Conservation (phyloP, 2,329 filamentous ascomycete species). For the Pseudopyricularia javanii region DNA sequence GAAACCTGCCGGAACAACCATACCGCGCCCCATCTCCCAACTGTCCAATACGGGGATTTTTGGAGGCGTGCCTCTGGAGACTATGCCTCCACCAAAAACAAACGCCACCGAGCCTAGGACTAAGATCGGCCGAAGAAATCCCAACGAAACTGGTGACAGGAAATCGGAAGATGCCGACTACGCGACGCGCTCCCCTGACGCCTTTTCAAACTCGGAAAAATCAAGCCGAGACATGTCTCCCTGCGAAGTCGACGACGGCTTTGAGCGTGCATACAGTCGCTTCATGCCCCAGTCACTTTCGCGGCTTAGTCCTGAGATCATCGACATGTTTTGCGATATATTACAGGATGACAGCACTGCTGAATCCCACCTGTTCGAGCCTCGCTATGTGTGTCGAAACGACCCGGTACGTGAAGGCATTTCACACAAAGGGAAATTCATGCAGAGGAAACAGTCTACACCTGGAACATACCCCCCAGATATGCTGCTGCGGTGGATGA, state of each 20-base stretch:
- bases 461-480: background rate
- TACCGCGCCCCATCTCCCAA: conserved; percentile 20
- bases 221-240: conserved; percentile 10
- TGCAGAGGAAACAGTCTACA: background rate
- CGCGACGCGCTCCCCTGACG: conserved; percentile 6
- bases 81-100: conserved; percentile 17
- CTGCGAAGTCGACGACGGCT: conserved; percentile 6
- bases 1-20: conserved; percentile 10
- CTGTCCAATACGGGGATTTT: conserved; percentile 18
- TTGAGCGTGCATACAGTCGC: conserved; percentile 16
- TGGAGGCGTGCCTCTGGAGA: conserved; percentile 18
- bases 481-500: conserved; percentile 29
- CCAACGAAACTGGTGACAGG: conserved; percentile 7
- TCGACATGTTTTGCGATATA: conserved; percentile 49
- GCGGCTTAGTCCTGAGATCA: conserved; percentile 37
- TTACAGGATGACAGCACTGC: conserved; percentile 42
- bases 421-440: background rate
- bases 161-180: conserved; percentile 11
- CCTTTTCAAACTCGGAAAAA: conserved; percentile 9
- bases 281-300: conserved; percentile 45
- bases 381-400: conserved; percentile 17
- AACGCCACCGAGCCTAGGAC: conserved; percentile 9
- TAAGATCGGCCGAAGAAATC: conserved; percentile 9
- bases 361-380: conserved; percentile 36
- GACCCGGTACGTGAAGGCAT: conserved; percentile 1